Conservation (phyloP, 306 rosid species). For the Cucumis cinereus region DNA sequence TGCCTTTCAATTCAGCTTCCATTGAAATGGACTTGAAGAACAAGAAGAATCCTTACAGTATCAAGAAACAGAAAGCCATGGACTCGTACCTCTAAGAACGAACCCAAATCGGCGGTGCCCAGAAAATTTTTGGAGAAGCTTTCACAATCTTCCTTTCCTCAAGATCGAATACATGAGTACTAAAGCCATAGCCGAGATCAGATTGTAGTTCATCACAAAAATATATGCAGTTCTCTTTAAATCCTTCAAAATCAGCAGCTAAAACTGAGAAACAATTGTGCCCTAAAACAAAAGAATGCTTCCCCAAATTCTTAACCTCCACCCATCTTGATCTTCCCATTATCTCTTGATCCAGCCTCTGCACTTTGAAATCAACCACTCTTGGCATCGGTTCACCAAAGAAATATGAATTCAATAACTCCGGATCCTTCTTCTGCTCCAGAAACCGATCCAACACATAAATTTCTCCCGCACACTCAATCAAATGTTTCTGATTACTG, state of each 20-base stretch:
- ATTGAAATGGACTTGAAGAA: no score
- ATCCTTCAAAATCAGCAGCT: conserved; percentile 12
- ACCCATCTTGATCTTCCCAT: conserved; percentile 18
- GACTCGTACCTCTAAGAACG: no score
- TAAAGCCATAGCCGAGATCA: conserved; percentile 13
- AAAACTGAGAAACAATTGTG: conserved; percentile 5
- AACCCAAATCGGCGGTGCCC: no score
- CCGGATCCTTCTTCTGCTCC: no score
- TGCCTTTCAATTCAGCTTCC: no score
- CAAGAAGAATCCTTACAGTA: no score
- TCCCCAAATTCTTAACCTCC: conserved; percentile 22
- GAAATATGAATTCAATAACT: no score
- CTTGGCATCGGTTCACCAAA: no score
- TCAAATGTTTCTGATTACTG: conserved; percentile 49
- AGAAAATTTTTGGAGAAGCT: not conserved
- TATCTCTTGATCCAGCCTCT: conserved; percentile 22
- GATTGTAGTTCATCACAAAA: conserved; percentile 8
- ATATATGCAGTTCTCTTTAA: conserved; percentile 23
- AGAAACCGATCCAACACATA: not conserved
- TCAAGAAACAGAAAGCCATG: no score
- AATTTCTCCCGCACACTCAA: conserved; percentile 47
- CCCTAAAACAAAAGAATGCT: conserved; percentile 15
- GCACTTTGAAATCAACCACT: conserved; percentile 30
- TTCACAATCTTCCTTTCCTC: conserved; percentile 11
- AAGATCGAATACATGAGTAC: conserved; percentile 21